Evolutionary conservation across 306 rosid species (phyloP).

Genomic region (Vigna radiata): DNA sequence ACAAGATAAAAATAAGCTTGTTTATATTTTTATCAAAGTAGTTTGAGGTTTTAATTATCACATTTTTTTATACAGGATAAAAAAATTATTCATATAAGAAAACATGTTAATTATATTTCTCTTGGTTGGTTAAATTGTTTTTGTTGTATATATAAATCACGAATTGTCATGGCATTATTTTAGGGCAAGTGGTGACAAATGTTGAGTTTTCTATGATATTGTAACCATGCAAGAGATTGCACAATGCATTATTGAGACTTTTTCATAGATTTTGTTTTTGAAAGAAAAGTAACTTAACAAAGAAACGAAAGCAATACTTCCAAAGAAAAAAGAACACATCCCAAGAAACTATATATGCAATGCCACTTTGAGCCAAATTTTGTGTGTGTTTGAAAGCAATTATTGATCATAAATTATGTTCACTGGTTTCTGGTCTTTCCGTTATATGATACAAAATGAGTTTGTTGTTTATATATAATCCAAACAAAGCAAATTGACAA

Average conservation of each 20-base stretch:
- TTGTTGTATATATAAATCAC: neutral
- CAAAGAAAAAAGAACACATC: neutral
- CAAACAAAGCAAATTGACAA: slow-evolving; percentile 34
- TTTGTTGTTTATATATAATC: slow-evolving; percentile 39
- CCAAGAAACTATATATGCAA: neutral
- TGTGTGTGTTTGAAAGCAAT: slow-evolving; percentile 38
- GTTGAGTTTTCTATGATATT: neutral
- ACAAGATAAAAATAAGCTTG: neutral
- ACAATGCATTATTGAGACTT: neutral
- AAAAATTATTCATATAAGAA: too few species aligned
- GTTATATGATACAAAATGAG: slow-evolving; percentile 43
- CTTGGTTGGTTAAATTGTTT: neutral
- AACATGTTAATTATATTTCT: too few species aligned
- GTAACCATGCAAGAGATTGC: neutral
- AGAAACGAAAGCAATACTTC: neutral
- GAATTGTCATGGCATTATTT: neutral
- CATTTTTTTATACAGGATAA: too few species aligned
- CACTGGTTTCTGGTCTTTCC: slow-evolving; percentile 46
- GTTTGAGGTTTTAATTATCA: too few species aligned
- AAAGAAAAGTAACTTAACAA: neutral
- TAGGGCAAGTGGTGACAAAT: neutral
- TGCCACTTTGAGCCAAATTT: slow-evolving; percentile 42
- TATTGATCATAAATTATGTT: slow-evolving; percentile 52
- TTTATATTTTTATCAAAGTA: neutral
- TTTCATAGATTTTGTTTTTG: neutral